Percentiles rank a stretch among this genome's conserved stretches.
Evolutionary conservation across 805 yeast species (phyloP).

Genomic region (Candida nonsorbophila): DNA sequence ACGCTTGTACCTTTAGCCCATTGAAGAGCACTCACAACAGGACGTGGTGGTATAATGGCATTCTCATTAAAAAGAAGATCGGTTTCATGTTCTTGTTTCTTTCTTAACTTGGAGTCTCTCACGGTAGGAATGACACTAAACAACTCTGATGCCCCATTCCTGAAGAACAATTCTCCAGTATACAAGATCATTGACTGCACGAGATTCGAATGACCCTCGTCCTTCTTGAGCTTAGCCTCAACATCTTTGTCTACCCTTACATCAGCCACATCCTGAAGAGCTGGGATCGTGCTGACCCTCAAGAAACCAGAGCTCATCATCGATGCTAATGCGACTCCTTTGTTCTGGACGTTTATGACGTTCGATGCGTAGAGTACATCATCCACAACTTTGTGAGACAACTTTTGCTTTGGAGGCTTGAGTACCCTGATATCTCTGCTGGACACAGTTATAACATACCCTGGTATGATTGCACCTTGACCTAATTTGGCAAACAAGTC

Average conservation of each 20-base stretch:
- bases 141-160: constrained; percentile 48
- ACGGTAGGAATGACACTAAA: constrained; percentile 18
- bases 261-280: constrained; percentile 53
- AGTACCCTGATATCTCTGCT: constrained; percentile 57
- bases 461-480: constrained; percentile 57
- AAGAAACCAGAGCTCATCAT: constrained; percentile 44
- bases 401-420: constrained; percentile 54
- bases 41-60: constrained; percentile 69
- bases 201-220: constrained; percentile 14
- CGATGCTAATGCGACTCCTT: constrained; percentile 45
- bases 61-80: constrained; percentile 70
- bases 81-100: constrained; percentile 18
- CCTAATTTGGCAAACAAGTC: constrained; percentile 53
- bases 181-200: constrained; percentile 29
- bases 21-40: constrained; percentile 70
- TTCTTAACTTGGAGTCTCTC: constrained; percentile 12
- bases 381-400: constrained; percentile 58
- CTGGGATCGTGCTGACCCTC: constrained; percentile 51
- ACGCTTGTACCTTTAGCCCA: constrained; percentile 80
- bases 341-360: constrained; percentile 38
- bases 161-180: constrained; percentile 54
- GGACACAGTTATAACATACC: constrained; percentile 55
- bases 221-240: constrained; percentile 15
- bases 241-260: constrained; percentile 31
- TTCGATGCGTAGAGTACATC: constrained; percentile 44